Conservation (phyloP, 2,329 filamentous ascomycete species). For the Phyllosticta paracitricarpa region DNA sequence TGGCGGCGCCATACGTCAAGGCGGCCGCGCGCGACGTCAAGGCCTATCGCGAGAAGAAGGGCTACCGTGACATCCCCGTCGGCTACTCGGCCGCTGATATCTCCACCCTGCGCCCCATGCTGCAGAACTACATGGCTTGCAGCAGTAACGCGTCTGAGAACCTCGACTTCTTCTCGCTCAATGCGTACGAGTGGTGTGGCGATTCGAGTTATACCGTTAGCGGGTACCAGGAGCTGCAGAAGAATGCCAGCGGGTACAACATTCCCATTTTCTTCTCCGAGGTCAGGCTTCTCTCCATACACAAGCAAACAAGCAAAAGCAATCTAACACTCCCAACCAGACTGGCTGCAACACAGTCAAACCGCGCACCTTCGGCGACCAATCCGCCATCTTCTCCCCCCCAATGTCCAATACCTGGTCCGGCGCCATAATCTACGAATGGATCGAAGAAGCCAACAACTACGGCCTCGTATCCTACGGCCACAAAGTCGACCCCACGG, state of each 20-base stretch:
- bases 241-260: slow-evolving; percentile 58
- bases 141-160: slow-evolving; percentile 55
- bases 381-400: slow-evolving; percentile 63
- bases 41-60: slow-evolving; percentile 63
- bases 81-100: slow-evolving; percentile 87
- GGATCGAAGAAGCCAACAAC: slow-evolving; percentile 68
- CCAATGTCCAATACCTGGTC: slow-evolving; percentile 65
- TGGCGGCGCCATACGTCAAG: slow-evolving; percentile 72
- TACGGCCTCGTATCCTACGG: slow-evolving; percentile 78
- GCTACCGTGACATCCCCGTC: slow-evolving; percentile 71
- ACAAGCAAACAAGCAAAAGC: slow-evolving; percentile 63
- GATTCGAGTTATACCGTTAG: slow-evolving; percentile 45
- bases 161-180: slow-evolving; percentile 76
- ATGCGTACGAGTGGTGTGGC: slow-evolving; percentile 62
- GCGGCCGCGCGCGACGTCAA: slow-evolving; percentile 75
- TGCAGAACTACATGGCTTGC: slow-evolving; percentile 70
- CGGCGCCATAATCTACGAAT: slow-evolving; percentile 79
- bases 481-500: slow-evolving; percentile 40
- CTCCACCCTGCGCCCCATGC: slow-evolving; percentile 53
- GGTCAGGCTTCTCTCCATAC: no score
- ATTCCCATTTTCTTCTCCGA: slow-evolving; percentile 78
- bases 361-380: slow-evolving; percentile 59
- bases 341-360: slow-evolving; percentile 62
- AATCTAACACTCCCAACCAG: slow-evolving; percentile 59
- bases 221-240: slow-evolving; percentile 60